Evolutionary conservation across 768 basidiomycete species (phyloP).

Genomic region (Tricholoma terreum): DNA sequence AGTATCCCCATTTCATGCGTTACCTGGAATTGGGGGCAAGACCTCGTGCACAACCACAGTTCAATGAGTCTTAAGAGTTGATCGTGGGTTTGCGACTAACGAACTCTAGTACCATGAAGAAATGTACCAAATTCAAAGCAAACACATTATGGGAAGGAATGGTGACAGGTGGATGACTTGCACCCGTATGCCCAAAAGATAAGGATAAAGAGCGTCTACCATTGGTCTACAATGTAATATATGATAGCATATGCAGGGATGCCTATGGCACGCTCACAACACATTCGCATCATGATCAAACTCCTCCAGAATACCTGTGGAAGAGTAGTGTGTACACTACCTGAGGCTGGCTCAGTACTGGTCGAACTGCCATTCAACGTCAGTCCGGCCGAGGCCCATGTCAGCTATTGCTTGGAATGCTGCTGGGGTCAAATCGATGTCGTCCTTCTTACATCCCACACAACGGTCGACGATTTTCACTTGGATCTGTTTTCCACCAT

Average conservation of each 20-base stretch:
- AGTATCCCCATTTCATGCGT: too few relatives aligned
- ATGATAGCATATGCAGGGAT: not conserved
- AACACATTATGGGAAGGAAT: too few relatives aligned
- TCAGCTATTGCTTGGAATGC: slow-evolving; percentile 28
- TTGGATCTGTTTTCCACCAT: slow-evolving; percentile 30
- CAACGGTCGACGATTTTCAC: slow-evolving; percentile 52
- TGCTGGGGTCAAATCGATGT: slow-evolving; percentile 28
- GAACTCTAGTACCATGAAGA: too few relatives aligned
- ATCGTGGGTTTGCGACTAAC: too few relatives aligned
- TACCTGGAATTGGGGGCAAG: too few relatives aligned
- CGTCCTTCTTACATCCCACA: slow-evolving; percentile 33
- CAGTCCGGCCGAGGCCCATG: slow-evolving; percentile 19
- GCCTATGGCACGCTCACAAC: not conserved
- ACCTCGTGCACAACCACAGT: too few relatives aligned
- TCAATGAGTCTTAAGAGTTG: too few relatives aligned
- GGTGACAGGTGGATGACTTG: too few relatives aligned
- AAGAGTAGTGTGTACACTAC: not conserved
- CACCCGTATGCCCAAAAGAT: too few relatives aligned
- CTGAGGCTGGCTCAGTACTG: slow-evolving; percentile 9
- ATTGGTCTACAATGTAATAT: not conserved
- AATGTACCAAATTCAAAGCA: too few relatives aligned
- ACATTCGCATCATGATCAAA: not conserved
- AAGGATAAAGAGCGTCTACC: not conserved
- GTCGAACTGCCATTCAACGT: slow-evolving; percentile 41
- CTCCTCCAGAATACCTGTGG: not conserved